Conservation (phyloP, 2,329 filamentous ascomycete species). For the Fusarium zealandicum region DNA sequence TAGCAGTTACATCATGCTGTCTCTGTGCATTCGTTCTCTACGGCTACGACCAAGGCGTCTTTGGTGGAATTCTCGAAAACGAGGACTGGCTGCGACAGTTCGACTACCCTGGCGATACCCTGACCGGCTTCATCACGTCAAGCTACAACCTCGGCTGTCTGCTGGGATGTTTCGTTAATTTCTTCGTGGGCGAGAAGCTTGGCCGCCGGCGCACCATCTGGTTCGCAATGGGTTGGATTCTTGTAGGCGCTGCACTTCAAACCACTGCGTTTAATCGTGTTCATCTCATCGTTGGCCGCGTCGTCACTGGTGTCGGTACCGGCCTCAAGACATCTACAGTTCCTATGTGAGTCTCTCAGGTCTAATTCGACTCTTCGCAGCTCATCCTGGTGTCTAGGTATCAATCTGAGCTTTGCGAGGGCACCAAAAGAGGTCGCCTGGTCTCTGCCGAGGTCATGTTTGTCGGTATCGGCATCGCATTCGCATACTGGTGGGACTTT, state of each 20-base stretch:
- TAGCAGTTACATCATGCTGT: constrained; percentile 33
- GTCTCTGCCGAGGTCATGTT: constrained; percentile 56
- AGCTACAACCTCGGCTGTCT: constrained; percentile 52
- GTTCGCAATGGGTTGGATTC: constrained; percentile 61
- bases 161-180: constrained; percentile 50
- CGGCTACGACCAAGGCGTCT: constrained; percentile 58
- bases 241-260: constrained; percentile 66
- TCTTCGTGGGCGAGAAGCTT: constrained; percentile 59
- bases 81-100: constrained; percentile 49
- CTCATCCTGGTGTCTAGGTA: constrained; percentile 22
- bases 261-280: constrained; percentile 51
- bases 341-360: constrained; percentile 31
- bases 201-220: constrained; percentile 61
- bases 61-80: constrained; percentile 55
- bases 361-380: neutral
- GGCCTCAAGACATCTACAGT: constrained; percentile 50
- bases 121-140: constrained; percentile 39
- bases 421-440: constrained; percentile 58
- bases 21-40: constrained; percentile 38
- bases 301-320: constrained; percentile 58
- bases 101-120: constrained; percentile 31
- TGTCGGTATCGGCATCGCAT: constrained; percentile 48
- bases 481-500: constrained; percentile 52
- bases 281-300: constrained; percentile 57
- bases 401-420: constrained; percentile 50